These are phyloP conservation scores for Streptanthus diversifolius DNA, from an alignment of 345 rosid genomes.

Conservation along the genomic window DNA sequence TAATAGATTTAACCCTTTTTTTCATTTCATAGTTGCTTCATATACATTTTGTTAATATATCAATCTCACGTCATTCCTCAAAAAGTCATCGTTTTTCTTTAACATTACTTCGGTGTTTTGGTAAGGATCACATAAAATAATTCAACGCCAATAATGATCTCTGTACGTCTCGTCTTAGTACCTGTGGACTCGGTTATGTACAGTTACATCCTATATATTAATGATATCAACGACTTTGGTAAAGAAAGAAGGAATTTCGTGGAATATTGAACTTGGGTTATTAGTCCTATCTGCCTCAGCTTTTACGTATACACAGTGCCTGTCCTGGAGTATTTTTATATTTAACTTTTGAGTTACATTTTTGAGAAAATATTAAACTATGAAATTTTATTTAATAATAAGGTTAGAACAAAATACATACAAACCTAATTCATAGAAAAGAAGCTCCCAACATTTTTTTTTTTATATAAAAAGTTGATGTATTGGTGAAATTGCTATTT, in stretches of 20 bases:
- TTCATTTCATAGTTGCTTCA: not conserved
- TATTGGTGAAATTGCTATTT: too few species aligned
- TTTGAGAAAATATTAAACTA: too few species aligned
- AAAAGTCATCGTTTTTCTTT: not conserved
- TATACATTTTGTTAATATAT: not conserved
- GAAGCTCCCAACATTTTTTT: too few species aligned
- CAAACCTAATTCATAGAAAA: too few species aligned
- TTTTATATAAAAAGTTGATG: too few species aligned
- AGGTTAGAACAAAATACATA: too few species aligned
- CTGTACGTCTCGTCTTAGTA: not conserved
- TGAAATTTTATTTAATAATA: too few species aligned
- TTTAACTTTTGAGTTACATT: too few species aligned
- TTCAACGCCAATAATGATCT: conserved; percentile 1
- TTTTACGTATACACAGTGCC: not conserved
- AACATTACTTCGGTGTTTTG: not conserved
- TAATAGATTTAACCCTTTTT: not conserved
- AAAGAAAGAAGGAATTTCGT: conserved; percentile 1
- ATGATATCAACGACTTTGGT: conserved; percentile 4
- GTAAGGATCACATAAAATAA: not conserved
- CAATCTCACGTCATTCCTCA: not conserved
- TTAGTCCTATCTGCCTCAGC: not conserved
- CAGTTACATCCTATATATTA: not conserved
- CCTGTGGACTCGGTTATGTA: not conserved
- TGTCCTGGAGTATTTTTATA: too few species aligned
- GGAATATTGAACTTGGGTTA: not conserved